Percentiles rank a stretch among this genome's conserved stretches.
Conservation (phyloP, 192 early-diverging fungal species). For the Mortierella alpina region DNA sequence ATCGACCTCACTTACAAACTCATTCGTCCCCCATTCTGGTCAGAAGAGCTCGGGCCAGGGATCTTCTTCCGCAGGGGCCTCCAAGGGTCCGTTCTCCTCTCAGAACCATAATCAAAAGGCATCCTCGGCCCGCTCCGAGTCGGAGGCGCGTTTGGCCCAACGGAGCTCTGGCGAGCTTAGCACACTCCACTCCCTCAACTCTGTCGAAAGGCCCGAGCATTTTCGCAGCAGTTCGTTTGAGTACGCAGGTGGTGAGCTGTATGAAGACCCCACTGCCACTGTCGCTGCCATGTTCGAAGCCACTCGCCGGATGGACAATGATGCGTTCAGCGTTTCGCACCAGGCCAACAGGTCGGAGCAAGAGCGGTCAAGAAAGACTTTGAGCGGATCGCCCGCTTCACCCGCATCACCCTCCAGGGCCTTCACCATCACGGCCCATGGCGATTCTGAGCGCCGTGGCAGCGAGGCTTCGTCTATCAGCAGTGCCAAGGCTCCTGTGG, state of each 20-base stretch:
- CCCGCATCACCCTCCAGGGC: not conserved
- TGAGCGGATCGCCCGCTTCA: not conserved
- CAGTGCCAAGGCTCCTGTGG: slow-evolving; percentile 5
- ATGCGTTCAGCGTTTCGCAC: slow-evolving; percentile 16
- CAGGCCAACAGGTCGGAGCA: slow-evolving; percentile 15
- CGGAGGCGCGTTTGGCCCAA: slow-evolving; percentile 25
- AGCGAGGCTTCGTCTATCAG: not conserved
- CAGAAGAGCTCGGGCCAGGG: slow-evolving; percentile 19
- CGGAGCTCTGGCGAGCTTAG: slow-evolving; percentile 20
- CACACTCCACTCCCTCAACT: slow-evolving; percentile 29
- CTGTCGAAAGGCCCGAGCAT: slow-evolving; percentile 15
- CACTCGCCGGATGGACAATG: slow-evolving; percentile 10
- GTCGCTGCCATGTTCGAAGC: slow-evolving; percentile 12
- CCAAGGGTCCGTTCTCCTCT: slow-evolving; percentile 29
- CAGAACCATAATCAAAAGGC: not conserved
- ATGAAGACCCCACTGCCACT: not conserved
- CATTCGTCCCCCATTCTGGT: slow-evolving; percentile 6
- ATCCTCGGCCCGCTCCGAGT: not conserved
- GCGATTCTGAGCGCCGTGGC: slow-evolving; percentile 12
- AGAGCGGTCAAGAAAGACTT: slow-evolving; percentile 1
- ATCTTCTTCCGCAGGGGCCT: not conserved
- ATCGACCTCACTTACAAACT: slow-evolving; percentile 7
- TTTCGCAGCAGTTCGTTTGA: not conserved
- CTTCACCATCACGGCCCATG: slow-evolving; percentile 13
- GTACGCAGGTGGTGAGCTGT: not conserved